A percentile compares a stretch with the other conserved stretches of the same genome.
phyloP scores from a whole-genome alignment of 164 flowering plant genomes.

The Stephania cephalantha region DNA sequence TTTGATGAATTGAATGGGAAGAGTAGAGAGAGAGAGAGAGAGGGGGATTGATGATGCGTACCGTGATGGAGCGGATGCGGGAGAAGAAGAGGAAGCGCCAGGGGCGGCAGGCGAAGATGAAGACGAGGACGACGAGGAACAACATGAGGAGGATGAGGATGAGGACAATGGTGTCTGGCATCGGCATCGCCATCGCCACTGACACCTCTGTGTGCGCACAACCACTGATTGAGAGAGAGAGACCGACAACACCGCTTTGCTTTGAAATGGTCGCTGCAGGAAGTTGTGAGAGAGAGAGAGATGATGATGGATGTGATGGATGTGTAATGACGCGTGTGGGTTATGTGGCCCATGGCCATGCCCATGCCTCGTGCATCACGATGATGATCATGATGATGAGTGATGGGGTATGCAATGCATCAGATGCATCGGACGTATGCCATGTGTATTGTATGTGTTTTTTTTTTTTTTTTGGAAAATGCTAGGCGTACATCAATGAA shows the following conservation, averaged over 20 bases:
- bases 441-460: too few relatives aligned
- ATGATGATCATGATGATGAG: too few relatives aligned
- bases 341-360: too few relatives aligned
- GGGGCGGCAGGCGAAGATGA: conserved; percentile 64
- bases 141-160: conserved; percentile 41
- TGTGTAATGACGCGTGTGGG: too few relatives aligned
- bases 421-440: too few relatives aligned
- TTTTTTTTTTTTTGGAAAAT: too few relatives aligned
- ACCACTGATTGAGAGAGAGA: conserved; percentile 8
- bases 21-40: not conserved
- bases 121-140: conserved; percentile 43
- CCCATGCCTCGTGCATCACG: too few relatives aligned
- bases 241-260: conserved; percentile 46
- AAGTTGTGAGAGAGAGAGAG: too few relatives aligned
- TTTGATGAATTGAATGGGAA: not conserved
- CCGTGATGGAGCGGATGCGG: conserved; percentile 48
- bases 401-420: too few relatives aligned
- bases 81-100: conserved; percentile 63
- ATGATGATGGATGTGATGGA: too few relatives aligned
- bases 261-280: conserved; percentile 53
- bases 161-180: conserved; percentile 37
- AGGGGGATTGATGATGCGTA: not conserved
- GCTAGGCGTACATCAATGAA: too few relatives aligned
- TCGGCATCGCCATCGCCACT: conserved; percentile 41
- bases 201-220: conserved; percentile 24